Evolutionary conservation across 768 basidiomycete species (phyloP), one percentile per base, ranked within the genome.

Genomic region (Holtermanniella nyarrowii): DNA sequence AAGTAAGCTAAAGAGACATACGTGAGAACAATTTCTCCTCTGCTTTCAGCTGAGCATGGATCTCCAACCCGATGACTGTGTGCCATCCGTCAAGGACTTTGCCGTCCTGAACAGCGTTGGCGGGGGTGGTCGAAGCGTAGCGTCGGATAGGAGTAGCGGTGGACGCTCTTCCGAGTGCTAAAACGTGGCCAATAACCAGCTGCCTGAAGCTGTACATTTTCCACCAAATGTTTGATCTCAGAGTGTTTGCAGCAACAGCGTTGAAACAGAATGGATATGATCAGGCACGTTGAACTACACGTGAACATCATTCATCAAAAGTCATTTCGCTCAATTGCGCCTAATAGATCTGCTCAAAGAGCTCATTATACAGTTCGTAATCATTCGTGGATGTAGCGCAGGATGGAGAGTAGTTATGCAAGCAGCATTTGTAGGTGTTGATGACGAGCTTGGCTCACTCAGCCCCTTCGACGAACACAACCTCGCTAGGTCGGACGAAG

Each of bases 41-140:
- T 2, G 88, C 83, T 70, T 85, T 86, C 65, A 99, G 80, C 68
- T 97, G 93, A 0, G 89, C 87, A 66, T 97, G 95, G 4, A 93
- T 86, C 65, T 99, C 95, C 44, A 99, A 83, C 14, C 95, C 95
- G 26, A 97, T 81, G 39, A 93, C 76, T 18, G 95, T 83, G 57
- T 84, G 78, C 87, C 88, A 97, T 20, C 83, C 88, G 14, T 49
- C 31, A n/a, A n/a, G n/a, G n/a, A n/a, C n/a, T n/a, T n/a, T n/a
- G n/a, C n/a, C n/a, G n/a, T n/a, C n/a, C n/a, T n/a, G n/a, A n/a
- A n/a, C n/a, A n/a, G n/a, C 31, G 31, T 7, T 37, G 31, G 31
- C 7, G 31, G 31, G 7, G 16, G 31, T 37, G 31, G 7, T 16
- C 31, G 31, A 7, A 16, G 10, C 16, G 31, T 16, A 37, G 31